phyloP scores from a whole-genome alignment of 345 rosid species.

The Toxicodendron radicans region DNA sequence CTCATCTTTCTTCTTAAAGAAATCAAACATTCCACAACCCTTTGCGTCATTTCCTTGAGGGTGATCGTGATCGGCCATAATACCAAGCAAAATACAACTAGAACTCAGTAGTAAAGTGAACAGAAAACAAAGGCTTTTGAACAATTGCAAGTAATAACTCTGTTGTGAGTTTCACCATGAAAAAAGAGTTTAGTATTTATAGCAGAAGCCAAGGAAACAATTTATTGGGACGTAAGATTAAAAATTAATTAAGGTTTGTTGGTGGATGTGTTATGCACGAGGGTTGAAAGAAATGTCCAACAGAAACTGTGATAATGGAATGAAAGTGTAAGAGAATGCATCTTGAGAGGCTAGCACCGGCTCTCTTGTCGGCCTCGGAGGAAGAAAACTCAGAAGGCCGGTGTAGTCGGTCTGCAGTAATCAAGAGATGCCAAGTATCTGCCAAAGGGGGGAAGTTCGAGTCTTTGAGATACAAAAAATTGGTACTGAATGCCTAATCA shows the following conservation, averaged over 20 bases:
- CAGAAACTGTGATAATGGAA: background rate
- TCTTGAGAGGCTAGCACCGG: slow-evolving; percentile 2
- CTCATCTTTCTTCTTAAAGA: slow-evolving; percentile 43
- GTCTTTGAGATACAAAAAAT: background rate
- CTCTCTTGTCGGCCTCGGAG: slow-evolving; percentile 4
- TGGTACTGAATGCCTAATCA: background rate
- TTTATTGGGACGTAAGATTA: background rate
- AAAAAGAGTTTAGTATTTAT: slow-evolving; percentile 14
- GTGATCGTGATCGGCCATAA: slow-evolving; percentile 39
- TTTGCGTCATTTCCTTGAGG: slow-evolving; percentile 25
- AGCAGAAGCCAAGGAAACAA: slow-evolving; percentile 6
- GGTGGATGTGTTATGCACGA: slow-evolving; percentile 11
- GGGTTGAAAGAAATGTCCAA: slow-evolving; percentile 15
- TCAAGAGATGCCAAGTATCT: slow-evolving; percentile 19
- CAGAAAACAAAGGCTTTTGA: background rate
- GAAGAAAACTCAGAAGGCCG: slow-evolving; percentile 23
- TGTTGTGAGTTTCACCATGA: background rate
- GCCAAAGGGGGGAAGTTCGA: background rate
- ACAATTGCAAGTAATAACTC: background rate
- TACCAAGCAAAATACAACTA: background rate
- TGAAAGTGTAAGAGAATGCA: background rate
- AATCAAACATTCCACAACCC: slow-evolving; percentile 44
- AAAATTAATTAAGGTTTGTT: background rate
- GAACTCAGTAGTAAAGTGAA: slow-evolving; percentile 1
- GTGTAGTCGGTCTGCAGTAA: slow-evolving; percentile 27